Evolutionary conservation across 2,329 filamentous ascomycete genomes (phyloP), one percentile per base, ranked within the genome.

Genomic region (Zymoseptoria passerinii): DNA sequence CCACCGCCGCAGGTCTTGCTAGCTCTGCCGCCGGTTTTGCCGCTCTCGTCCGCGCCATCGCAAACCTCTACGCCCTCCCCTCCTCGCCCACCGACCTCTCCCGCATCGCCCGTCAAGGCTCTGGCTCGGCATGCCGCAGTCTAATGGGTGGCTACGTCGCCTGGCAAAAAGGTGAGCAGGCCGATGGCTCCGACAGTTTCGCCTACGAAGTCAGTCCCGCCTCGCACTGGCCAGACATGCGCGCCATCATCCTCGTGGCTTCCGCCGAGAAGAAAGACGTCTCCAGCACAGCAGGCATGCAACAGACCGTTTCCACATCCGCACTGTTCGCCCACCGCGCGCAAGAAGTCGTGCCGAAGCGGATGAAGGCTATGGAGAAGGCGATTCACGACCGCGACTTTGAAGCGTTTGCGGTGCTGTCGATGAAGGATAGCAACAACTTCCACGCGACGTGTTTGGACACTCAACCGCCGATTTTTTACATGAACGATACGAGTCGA

Each of bases 381-480:
- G 91, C 92, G 4, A 87, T 97, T 61, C 76, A 80, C 65, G 80
- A 83, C 63, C 83, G 83, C 67, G 89, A 99, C 76, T 99, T 99
- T 76, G 83, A 85, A 67, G 79, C 82, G 19, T 99, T 99, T 71
- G 94, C 88, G 23, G 85, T 89, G 72, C 82, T 96, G 62, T 96
- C 94, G 16, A 99, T 96, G 92, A 87, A 86, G 73, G 94, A 99
- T 73, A 95, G 89, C 71, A 99, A 99, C 78, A 90, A 86, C 60
- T 99, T 99, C 84, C 94, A 99, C 75, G 90, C 94, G 44, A 90
- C 87, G 58, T 97, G 94, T 73, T 80, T 95, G 67, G 94, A 99
- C 73, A 97, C 94, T 1, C 91, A 90, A 76, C 94, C 95, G 50
- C 94, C 95, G 18, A 99, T 99, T 72, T 96, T 96, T 76, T 99